Base-by-base conservation (phyloP, 2,329 filamentous ascomycete species). In the Botrytis fabae region DNA sequence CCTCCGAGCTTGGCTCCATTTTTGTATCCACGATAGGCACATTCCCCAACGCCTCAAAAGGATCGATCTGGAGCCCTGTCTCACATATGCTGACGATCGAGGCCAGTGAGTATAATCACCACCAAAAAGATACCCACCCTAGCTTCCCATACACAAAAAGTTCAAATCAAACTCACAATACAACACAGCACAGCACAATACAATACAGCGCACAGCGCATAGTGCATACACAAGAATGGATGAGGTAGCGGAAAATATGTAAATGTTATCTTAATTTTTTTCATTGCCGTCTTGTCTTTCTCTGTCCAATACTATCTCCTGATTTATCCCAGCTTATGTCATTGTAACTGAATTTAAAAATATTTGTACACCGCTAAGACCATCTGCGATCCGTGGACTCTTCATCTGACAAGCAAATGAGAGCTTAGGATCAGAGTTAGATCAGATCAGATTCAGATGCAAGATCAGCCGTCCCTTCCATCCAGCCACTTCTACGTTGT, bases 381-480 rank as follows among this genome's bases (percentile, higher is more conserved):
- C 61, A 40, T 18, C 25, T 40, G 54, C 32, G 64, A 66, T 54
- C 64, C 32, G 32, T 40, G 25, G 64, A 28, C 25, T 32, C 54
- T 22, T 40, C 64, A 66, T 66, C 44, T 66, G 46, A 66, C 64
- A 54, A 54, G 46, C 22, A 66, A 54, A 25, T 54, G 40, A 51
- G 32, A 54, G 64, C 32, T 40, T 40, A 40, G 64, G 60, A 46
- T 44, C 40, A 44, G 40, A 44, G 16, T 63, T 46, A 63, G 61
- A 63, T 63, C 61, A 63, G 46, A 66, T 66, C 64, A 66, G 64
- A 54, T 66, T 66, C 46, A 66, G 46, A 66, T 66, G 64, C 64
- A 54, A 66, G 64, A 66, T 54, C 64, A 66, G 32, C 46, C 64
- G 64, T 22, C 64, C 46, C 46, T 54, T 40, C 64, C 46, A 54